Base-by-base conservation (phyloP, 2,329 filamentous ascomycete genomes). In the Alternaria sp. region DNA sequence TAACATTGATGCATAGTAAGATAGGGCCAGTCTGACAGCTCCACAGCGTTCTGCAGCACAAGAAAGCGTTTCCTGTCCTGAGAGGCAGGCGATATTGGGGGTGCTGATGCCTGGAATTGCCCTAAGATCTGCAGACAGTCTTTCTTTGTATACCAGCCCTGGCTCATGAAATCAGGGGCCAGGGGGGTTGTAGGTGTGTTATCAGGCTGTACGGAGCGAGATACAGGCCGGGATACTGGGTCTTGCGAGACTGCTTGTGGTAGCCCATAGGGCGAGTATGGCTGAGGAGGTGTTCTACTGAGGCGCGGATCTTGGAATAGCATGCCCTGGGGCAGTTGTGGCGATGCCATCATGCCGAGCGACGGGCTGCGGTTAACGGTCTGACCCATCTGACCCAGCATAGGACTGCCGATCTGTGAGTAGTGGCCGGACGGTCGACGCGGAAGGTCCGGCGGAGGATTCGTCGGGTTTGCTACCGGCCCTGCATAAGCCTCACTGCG, bases 11-110 rank as follows among this genome's bases (percentile, higher is more conserved):
- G 71, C 57, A 74, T 66, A 66, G 44, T 74, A 33, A 73, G 72
- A 72, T 71, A 80, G 23, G 26, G 70, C 71, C 66, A 75, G 70
- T 75, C 73, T 61, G 66, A 70, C 47, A 21, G 45, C 28, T 55
- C 63, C 59, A 67, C 72, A 70, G 65, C 82, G 73, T 71, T 80
- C 80, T 62, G 81, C 75, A 72, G 71, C 64, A 68, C 74, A 54
- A 60, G 70, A 25, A 77, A 10, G 6, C 74, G 70, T 46, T 25
- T 50, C 12, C 6, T 30, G 37, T 75, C 70, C 7, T n/a, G 58
- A 10, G 50, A 14, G 8, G 61, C 23, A 4, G 46, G 23, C 12
- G 44, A 30, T 26, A 20, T 41, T 41, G 37, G 9, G 6, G 55
- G 3, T 11, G 46, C n/a, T 3, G 21, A 43, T 4, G 30, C 30